Base-by-base conservation (phyloP, 352 stramenopile genomes). In the Phytopythium vexans region DNA sequence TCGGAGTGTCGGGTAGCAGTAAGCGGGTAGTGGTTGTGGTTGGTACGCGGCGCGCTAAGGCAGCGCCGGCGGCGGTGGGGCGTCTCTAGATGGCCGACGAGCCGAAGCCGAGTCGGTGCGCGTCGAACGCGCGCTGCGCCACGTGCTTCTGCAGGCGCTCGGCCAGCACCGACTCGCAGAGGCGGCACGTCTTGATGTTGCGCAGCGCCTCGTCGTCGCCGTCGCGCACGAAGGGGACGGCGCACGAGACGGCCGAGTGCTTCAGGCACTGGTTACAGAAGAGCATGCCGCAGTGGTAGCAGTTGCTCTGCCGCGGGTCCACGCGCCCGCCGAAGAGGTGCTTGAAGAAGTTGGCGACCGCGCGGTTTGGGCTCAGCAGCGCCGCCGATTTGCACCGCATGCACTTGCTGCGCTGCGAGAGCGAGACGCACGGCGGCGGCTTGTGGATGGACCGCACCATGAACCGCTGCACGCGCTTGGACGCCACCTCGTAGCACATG, bases 271-370 rank as follows among this genome's bases (percentile, higher is more conserved):
- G 54, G 21, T 54, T 59, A 56, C 82, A 93, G 49, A 85, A 93
- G 27, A 93, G 59, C 49, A 90, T 70, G 1, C 82, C 82, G 59
- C 82, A 93, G 56, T 91, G 82, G 66, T 91, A 93, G 68, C 82
- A 93, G 54, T 90, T 91, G 65, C 73, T 73, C 52, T 87, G 70
- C 48, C 85, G 70, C 41, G 56, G 59, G 12, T 64, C 61, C 59
- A 82, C 54, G 21, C 66, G 64, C 37, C 72, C 47, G 40, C 78
- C 76, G 15, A 92, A 15, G 1, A 80, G 31, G 32, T 48, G 70
- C 61, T 84, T 88, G 51, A 92, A 60, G 43, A 85, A 67, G 60
- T 88, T 88, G 14, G 58, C 52, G 7, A 89, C 37, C 46, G 62
- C 55, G 38, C 78, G 81, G 50, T 81, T 80, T 8, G 65, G 46